Evolutionary conservation across 805 yeast species (phyloP).

Genomic region (Suhomyces sp.): DNA sequence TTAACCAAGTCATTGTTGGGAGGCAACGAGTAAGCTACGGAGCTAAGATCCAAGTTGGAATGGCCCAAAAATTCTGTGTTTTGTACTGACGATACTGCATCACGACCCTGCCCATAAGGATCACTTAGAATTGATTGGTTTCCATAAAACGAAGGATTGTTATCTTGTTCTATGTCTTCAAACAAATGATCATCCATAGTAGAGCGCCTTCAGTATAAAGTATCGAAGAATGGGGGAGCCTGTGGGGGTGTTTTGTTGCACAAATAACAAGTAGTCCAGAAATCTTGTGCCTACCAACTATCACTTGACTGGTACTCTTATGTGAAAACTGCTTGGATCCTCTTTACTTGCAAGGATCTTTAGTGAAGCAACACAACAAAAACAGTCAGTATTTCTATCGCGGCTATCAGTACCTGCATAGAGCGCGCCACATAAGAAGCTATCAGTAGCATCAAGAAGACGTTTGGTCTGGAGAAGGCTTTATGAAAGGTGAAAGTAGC

Average conservation of each 20-base stretch:
- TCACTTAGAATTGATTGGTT: slow-evolving; percentile 27
- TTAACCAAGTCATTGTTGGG: slow-evolving; percentile 23
- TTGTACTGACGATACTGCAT: background rate
- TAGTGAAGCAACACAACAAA: background rate
- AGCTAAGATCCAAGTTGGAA: background rate
- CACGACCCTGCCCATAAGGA: slow-evolving; percentile 19
- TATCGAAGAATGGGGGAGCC: too few species aligned
- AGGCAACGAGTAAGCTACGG: background rate
- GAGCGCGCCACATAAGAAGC: background rate
- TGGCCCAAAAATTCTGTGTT: background rate
- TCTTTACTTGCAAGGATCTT: background rate
- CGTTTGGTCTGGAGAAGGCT: too few species aligned
- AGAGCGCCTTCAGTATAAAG: background rate
- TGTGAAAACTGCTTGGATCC: background rate
- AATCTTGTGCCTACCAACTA: background rate
- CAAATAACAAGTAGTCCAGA: background rate
- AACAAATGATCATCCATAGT: slow-evolving; percentile 19
- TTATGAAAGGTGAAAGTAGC: background rate
- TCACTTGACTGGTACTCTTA: background rate
- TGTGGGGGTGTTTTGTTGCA: background rate
- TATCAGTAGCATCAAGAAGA: too few species aligned
- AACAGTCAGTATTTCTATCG: background rate
- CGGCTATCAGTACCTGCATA: background rate
- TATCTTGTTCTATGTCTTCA: slow-evolving; percentile 44
- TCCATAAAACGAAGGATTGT: slow-evolving; percentile 43